Evolutionary conservation across 2,329 filamentous ascomycete genomes (phyloP), one percentile per base, ranked within the genome.

Genomic region (Penicillium psychrosexuale): DNA sequence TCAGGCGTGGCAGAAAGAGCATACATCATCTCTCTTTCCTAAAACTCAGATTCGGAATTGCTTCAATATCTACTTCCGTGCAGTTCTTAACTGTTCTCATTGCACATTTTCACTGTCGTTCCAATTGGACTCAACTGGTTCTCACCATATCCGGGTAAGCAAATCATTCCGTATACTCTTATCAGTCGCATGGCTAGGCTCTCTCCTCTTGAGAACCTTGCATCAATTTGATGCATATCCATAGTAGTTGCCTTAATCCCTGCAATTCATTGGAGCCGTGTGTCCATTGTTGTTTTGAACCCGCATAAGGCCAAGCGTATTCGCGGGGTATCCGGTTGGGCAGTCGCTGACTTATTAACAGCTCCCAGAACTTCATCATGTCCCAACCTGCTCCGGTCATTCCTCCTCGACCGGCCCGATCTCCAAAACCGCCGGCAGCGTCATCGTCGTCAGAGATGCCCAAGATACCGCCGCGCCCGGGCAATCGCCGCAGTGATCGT

Each of bases 391-490:
- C 78, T 55, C 82, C 86, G 38, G 76, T 75, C 62, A 77, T 89
- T 62, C 86, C 86, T 58, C 84, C 85, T 61, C 83, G 85, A 59
- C 86, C 86, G 50, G 72, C 79, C 62, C 81, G 84, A 67, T 77
- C 76, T 45, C 75, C 78, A 39, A 75, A 80, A 61, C 76, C 80
- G 49, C 72, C 75, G 55, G 65, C 74, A 51, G 65, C 74, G 51
- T 22, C 37, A 7, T 42, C 39, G 0, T 73, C 77, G 59, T 42
- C 59, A 61, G 82, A 84, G 40, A 75, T 84, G 39, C 91, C 92
- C 58, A 84, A 83, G 67, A 82, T 96, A 46, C 92, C 92, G 60
- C 88, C 91, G 58, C 89, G 92, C 59, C 92, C 92, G 5, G 62
- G 72, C 49, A 79, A 79, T 63, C 86, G 86, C 70, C 81, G 78